Percentiles rank a stretch among this genome's conserved stretches.
Conservation (phyloP, 1,284 basidiomycete species). For the Takashimella tepidaria region DNA sequence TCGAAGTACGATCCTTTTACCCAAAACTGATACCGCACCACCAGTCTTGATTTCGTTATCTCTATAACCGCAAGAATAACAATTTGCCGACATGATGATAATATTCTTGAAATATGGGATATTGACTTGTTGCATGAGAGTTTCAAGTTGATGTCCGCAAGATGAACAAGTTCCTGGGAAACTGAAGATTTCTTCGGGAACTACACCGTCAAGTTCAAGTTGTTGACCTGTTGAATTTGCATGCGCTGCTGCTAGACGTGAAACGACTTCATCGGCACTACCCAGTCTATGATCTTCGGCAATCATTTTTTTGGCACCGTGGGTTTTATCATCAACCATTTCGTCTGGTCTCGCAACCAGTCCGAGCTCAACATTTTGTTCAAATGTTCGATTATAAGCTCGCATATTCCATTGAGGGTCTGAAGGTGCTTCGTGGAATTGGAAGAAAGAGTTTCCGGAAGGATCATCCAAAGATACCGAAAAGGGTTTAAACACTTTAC, state of each 20-base stretch:
- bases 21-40: slow-evolving; percentile 75
- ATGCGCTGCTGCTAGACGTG: slow-evolving; percentile 25
- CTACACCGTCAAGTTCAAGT: slow-evolving; percentile 18
- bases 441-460: slow-evolving; percentile 89
- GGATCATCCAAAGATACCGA: slow-evolving; percentile 89
- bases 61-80: slow-evolving; percentile 87
- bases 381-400: slow-evolving; percentile 72
- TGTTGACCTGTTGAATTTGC: slow-evolving; percentile 31
- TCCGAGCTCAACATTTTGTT: slow-evolving; percentile 81
- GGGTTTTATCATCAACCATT: slow-evolving; percentile 10
- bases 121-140: slow-evolving; percentile 91
- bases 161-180: slow-evolving; percentile 87
- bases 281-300: slow-evolving; percentile 50
- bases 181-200: slow-evolving; percentile 77
- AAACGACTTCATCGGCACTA: slow-evolving; percentile 46
- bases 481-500: slow-evolving; percentile 63
- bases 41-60: slow-evolving; percentile 98
- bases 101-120: slow-evolving; percentile 99
- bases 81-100: slow-evolving; percentile 98
- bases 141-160: slow-evolving; percentile 77
- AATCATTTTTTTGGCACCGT: slow-evolving; percentile 23
- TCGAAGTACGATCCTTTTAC: slow-evolving; percentile 80
- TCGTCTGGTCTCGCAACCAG: slow-evolving; percentile 50
- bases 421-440: slow-evolving; percentile 70
- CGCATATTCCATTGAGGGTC: slow-evolving; percentile 91